A percentile compares a stretch with the other conserved stretches of the same genome.
Evolutionary conservation across 108 stramenopile species (phyloP).

Genomic region (Cyclotella cryptica): DNA sequence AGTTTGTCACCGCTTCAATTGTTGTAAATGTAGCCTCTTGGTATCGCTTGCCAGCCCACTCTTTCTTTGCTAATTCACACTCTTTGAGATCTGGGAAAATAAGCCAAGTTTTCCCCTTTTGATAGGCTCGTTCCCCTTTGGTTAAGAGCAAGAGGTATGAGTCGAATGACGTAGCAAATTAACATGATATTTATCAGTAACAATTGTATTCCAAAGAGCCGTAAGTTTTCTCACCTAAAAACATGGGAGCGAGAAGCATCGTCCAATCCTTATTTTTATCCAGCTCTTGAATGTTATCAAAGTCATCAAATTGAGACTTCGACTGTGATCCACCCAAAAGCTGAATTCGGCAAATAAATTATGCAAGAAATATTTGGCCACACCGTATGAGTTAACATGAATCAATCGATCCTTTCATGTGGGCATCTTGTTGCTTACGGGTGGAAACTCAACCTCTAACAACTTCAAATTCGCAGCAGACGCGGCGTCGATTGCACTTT

Average conservation of each 20-base stretch:
- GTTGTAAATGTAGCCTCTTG: conserved; percentile 72
- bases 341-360: not conserved
- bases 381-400: not conserved
- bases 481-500: conserved; percentile 56
- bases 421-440: conserved; percentile 25
- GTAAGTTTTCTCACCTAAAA: conserved; percentile 35
- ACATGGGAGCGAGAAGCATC: conserved; percentile 59
- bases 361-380: not conserved
- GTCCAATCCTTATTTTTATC: conserved; percentile 86
- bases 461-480: conserved; percentile 34
- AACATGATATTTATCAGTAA: too few species aligned
- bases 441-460: conserved; percentile 87
- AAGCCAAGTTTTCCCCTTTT: conserved; percentile 63
- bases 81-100: conserved; percentile 88
- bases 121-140: conserved; percentile 9
- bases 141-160: not conserved
- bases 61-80: conserved; percentile 73
- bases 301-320: conserved; percentile 89
- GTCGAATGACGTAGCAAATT: too few species aligned
- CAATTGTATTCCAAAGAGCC: not conserved
- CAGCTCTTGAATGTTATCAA: conserved; percentile 89
- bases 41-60: conserved; percentile 77
- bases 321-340: conserved; percentile 68
- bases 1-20: conserved; percentile 75
- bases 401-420: not conserved